Conservation (phyloP, 352 stramenopile genomes). For the Globisporangium cystogenes region DNA sequence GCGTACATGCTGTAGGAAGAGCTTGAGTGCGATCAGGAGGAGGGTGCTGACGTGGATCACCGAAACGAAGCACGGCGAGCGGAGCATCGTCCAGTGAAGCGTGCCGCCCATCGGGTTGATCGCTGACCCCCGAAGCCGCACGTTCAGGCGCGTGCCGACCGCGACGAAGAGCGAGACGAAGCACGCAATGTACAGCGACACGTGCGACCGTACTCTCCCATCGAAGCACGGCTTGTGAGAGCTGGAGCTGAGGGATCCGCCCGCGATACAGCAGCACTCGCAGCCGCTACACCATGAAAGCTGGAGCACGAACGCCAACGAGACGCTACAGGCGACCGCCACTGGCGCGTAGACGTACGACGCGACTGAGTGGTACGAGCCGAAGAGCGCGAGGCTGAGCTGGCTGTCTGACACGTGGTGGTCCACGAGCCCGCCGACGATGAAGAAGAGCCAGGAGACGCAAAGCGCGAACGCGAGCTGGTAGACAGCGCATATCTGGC, state of each 20-base stretch:
- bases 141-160: constrained; percentile 67
- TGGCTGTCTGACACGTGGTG: constrained; percentile 70
- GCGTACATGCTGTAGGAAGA: constrained; percentile 71
- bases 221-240: constrained; percentile 44
- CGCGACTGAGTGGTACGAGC: constrained; percentile 45
- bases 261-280: constrained; percentile 58
- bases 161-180: constrained; percentile 43
- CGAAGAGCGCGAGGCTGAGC: constrained; percentile 61
- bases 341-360: constrained; percentile 66
- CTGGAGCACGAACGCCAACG: constrained; percentile 32
- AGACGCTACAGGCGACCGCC: constrained; percentile 25
- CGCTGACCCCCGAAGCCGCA: constrained; percentile 55
- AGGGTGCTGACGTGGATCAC: constrained; percentile 61
- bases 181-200: constrained; percentile 43
- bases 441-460: constrained; percentile 42
- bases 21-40: constrained; percentile 58
- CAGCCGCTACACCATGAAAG: constrained; percentile 48
- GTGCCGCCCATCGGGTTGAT: constrained; percentile 76
- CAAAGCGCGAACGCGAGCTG: constrained; percentile 67
- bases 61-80: constrained; percentile 54
- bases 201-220: constrained; percentile 36
- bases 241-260: constrained; percentile 8
- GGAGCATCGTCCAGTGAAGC: constrained; percentile 65
- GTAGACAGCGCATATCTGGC: constrained; percentile 59
- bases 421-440: constrained; percentile 64